Evolutionary conservation across 2,329 filamentous ascomycete genomes (phyloP).

Genomic region (Aspergillus jensenii): DNA sequence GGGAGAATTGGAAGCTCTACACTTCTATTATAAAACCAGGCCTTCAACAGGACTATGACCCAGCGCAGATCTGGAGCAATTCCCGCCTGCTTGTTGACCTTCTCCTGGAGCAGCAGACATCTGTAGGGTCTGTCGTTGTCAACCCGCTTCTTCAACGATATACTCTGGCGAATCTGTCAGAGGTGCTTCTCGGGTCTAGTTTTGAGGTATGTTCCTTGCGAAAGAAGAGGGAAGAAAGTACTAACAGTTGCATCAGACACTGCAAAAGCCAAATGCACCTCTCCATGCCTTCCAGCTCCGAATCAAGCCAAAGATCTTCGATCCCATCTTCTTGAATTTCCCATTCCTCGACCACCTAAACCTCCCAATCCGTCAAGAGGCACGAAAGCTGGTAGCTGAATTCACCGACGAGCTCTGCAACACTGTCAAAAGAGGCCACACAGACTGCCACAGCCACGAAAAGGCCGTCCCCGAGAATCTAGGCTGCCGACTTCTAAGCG

Average conservation of each 20-base stretch:
- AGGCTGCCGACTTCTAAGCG: background rate
- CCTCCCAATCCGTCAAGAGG: slow-evolving; percentile 27
- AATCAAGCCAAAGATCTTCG: slow-evolving; percentile 35
- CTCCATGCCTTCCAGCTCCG: slow-evolving; percentile 11
- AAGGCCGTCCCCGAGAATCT: background rate
- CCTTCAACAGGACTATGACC: background rate
- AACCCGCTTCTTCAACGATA: slow-evolving; percentile 10
- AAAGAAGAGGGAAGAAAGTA: background rate
- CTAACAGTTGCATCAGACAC: background rate
- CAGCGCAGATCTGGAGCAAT: too few species aligned
- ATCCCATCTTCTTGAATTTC: slow-evolving; percentile 37
- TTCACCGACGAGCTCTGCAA: background rate
- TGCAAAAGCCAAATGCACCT: background rate
- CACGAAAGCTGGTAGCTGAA: slow-evolving; percentile 22
- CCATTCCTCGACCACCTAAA: slow-evolving; percentile 27
- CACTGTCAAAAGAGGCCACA: background rate
- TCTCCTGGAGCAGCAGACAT: background rate
- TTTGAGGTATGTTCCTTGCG: background rate
- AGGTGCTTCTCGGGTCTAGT: background rate
- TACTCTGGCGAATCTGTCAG: slow-evolving; percentile 6
- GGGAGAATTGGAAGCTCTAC: background rate
- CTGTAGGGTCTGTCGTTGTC: background rate
- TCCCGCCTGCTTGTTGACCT: too few species aligned
- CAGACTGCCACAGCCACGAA: background rate
- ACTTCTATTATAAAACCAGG: background rate